A percentile compares a stretch with the other conserved stretches of the same genome.
These are phyloP conservation scores for Kwoniella pini DNA, from an alignment of 768 basidiomycete species.

Conservation along the genomic window DNA sequence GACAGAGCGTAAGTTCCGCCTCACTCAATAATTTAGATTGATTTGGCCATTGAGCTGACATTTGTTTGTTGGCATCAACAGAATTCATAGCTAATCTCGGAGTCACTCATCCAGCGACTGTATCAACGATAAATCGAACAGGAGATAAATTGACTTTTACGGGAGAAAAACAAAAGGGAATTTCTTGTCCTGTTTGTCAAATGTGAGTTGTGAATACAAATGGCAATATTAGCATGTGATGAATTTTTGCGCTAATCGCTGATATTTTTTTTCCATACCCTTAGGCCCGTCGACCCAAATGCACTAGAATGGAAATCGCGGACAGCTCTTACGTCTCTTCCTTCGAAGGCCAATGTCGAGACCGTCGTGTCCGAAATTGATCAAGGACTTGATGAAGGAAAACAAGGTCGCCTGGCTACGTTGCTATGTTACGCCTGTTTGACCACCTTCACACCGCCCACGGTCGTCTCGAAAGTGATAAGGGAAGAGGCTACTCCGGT, in stretches of 20 bases:
- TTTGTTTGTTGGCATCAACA: constrained; percentile 5
- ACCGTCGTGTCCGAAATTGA: neutral
- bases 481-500: constrained; percentile 6
- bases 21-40: neutral
- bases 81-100: constrained; percentile 50
- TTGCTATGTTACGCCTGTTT: constrained; percentile 51
- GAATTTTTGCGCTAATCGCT: neutral
- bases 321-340: constrained; percentile 45
- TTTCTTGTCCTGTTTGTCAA: constrained; percentile 41
- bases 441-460: constrained; percentile 42
- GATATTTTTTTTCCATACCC: neutral
- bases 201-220: constrained; percentile 31
- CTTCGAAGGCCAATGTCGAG: neutral
- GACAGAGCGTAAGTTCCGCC: constrained; percentile 47
- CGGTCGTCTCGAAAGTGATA: neutral
- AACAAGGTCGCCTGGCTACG: constrained; percentile 25
- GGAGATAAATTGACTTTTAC: constrained; percentile 52
- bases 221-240: no score
- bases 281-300: constrained; percentile 48
- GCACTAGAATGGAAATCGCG: constrained; percentile 51
- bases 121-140: constrained; percentile 53
- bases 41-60: neutral
- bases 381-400: neutral
- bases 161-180: constrained; percentile 18
- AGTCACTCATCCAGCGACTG: constrained; percentile 51